A percentile compares a stretch with the other conserved stretches of the same genome.
Evolutionary conservation across 176 grass and related monocot species (phyloP).

Genomic region (Rhynchospora tenuis): DNA sequence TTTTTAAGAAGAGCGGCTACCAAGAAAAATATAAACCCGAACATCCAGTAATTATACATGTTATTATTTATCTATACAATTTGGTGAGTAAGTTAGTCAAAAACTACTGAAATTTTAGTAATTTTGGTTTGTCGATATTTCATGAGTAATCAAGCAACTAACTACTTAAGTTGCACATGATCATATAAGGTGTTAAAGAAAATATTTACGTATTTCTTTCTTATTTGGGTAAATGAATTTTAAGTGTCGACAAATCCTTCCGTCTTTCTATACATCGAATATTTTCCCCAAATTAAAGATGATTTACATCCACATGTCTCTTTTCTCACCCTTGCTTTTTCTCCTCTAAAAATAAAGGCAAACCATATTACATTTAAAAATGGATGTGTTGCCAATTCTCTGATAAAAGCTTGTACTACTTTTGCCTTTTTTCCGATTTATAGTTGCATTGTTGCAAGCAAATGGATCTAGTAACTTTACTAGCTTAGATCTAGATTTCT

Average conservation of each 20-base stretch:
- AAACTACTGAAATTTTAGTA: too few species aligned
- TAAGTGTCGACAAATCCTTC: background rate
- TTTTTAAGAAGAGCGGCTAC: too few species aligned
- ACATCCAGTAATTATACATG: too few species aligned
- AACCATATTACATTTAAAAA: background rate
- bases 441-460: constrained; percentile 1
- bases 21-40: too few species aligned
- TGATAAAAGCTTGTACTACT: background rate
- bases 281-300: background rate
- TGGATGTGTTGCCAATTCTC: background rate
- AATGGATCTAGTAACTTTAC: constrained; percentile 6
- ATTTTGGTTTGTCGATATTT: too few species aligned
- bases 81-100: too few species aligned
- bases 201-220: background rate
- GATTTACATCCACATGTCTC: background rate
- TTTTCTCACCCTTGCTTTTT: background rate
- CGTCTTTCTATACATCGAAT: background rate
- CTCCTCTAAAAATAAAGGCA: background rate
- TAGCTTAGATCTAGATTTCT: constrained; percentile 10
- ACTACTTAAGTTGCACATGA: too few species aligned
- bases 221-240: background rate
- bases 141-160: too few species aligned
- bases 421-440: background rate
- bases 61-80: too few species aligned
- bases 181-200: too few species aligned